Evolutionary conservation across 805 yeast genomes (phyloP).

Genomic region (Teunomyces aglyptinius): DNA sequence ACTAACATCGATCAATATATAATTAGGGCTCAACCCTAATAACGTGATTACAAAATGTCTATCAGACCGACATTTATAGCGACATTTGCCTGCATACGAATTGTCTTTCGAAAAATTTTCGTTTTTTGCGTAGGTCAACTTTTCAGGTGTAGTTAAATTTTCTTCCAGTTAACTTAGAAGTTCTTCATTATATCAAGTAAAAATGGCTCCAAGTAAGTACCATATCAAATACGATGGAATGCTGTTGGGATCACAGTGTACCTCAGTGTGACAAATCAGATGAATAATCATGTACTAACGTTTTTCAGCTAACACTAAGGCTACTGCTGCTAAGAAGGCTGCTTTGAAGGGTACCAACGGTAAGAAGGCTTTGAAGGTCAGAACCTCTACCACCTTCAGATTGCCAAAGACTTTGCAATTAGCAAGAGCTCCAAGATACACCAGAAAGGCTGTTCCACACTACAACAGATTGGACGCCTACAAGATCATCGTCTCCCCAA

Average conservation of each 20-base stretch:
- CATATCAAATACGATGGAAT: neutral
- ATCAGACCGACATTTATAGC: neutral
- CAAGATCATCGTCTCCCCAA: conserved; percentile 91
- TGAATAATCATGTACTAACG: conserved; percentile 22
- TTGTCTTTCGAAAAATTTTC: conserved; percentile 11
- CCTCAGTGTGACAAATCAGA: neutral
- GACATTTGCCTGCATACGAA: conserved; percentile 3
- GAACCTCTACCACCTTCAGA: conserved; percentile 94
- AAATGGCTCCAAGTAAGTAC: conserved; percentile 26
- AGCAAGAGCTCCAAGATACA: conserved; percentile 93
- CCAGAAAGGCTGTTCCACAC: conserved; percentile 95
- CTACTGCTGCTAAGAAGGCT: conserved; percentile 98
- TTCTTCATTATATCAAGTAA: conserved; percentile 12
- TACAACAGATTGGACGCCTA: conserved; percentile 94
- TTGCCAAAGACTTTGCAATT: conserved; percentile 95
- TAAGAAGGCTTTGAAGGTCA: conserved; percentile 86
- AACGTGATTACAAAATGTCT: neutral
- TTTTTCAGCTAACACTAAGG: conserved; percentile 59
- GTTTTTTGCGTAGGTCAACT: conserved; percentile 8
- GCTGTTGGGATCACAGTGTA: neutral
- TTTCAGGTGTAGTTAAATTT: conserved; percentile 6
- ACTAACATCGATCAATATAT: too few relatives aligned
- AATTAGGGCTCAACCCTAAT: conserved; percentile 8
- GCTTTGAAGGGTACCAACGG: conserved; percentile 96
- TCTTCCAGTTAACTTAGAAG: conserved; percentile 5